Evolutionary conservation across 2,329 filamentous ascomycete species (phyloP).

Genomic region (Aspergillus novofumigatus): DNA sequence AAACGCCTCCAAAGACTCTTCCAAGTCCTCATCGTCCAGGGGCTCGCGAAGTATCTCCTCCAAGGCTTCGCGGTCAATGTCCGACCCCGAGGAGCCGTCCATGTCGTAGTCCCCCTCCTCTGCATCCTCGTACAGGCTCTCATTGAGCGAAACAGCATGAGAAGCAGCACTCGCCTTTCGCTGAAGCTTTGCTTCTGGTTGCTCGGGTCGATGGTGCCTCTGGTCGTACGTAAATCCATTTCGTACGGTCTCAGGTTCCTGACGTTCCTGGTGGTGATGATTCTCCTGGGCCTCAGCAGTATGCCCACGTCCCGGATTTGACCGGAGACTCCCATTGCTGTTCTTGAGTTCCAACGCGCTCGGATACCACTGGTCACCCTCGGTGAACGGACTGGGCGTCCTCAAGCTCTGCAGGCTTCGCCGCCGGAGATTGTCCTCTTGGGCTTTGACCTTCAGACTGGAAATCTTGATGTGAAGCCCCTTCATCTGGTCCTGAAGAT

Average conservation of each 20-base stretch:
- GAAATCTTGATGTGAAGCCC: constrained; percentile 83
- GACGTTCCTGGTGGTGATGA: constrained; percentile 18
- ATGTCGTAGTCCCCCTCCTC: constrained; percentile 37
- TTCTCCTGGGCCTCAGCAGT: constrained; percentile 24
- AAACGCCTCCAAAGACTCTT: constrained; percentile 32
- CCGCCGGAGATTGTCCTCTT: constrained; percentile 73
- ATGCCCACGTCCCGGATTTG: constrained; percentile 32
- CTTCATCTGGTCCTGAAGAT: constrained; percentile 78
- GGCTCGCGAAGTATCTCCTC: constrained; percentile 48
- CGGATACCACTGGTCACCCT: constrained; percentile 59
- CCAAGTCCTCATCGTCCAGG: constrained; percentile 34
- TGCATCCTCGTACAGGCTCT: constrained; percentile 42
- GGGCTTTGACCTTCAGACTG: constrained; percentile 69
- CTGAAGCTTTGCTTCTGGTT: not conserved
- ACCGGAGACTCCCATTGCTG: constrained; percentile 31
- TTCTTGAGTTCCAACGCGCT: constrained; percentile 36
- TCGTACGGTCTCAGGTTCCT: constrained; percentile 11
- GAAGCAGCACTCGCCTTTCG: constrained; percentile 6
- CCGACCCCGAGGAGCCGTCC: constrained; percentile 33
- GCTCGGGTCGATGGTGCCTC: constrained; percentile 3
- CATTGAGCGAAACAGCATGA: constrained; percentile 15
- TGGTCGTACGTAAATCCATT: constrained; percentile 6
- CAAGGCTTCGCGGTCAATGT: constrained; percentile 62
- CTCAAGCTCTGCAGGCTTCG: constrained; percentile 72
- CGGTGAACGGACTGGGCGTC: constrained; percentile 73